Evolutionary conservation across 331 rosid species (phyloP), one percentile per base, ranked within the genome.

Genomic region (Acacia pycnantha): DNA sequence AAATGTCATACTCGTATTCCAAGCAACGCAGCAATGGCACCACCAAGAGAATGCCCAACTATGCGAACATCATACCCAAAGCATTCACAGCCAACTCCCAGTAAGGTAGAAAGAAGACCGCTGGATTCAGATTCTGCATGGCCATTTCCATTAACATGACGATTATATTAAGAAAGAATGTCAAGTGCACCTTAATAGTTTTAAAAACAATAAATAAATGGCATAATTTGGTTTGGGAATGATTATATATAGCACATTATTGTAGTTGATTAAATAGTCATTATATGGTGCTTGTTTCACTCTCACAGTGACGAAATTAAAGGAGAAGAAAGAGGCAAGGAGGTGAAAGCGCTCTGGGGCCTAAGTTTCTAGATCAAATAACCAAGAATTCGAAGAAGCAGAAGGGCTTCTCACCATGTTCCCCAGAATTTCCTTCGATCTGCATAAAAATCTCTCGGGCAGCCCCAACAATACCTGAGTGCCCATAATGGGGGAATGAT

Each of bases 31-130:
- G 90, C 92, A 90, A 95, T 91, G 48, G 98, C 89, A 1, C 98
- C 98, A 79, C 98, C 97, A 54, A 95, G 94, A 44, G 98, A 95
- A 90, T 95, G 98, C 44, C 98, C 98, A 44, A 95, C 98, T 53
- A 95, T 74, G 73, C 94, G 97, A 79, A 95, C 40, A 59, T 84
- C 62, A 78, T 95, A 95, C 50, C 98, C 98, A 80, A 86, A 90
- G 85, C 97, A 95, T 79, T 95, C 98, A 59, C 95, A 82, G n/a
- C 94, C 97, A 79, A 77, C 77, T 82, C 98, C 94, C 85, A 95
- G 86, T 80, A 95, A 89, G 67, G 94, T 85, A 82, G 98, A 91
- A 83, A 95, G 94, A 82, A 85, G 83, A 62, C 98, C 95, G 62
- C 73, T 43, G 64, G 98, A 82, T 84, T 86, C 85, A 64, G 89